phyloP scores from a whole-genome alignment of 768 basidiomycete genomes.

The Mrakia gelida region DNA sequence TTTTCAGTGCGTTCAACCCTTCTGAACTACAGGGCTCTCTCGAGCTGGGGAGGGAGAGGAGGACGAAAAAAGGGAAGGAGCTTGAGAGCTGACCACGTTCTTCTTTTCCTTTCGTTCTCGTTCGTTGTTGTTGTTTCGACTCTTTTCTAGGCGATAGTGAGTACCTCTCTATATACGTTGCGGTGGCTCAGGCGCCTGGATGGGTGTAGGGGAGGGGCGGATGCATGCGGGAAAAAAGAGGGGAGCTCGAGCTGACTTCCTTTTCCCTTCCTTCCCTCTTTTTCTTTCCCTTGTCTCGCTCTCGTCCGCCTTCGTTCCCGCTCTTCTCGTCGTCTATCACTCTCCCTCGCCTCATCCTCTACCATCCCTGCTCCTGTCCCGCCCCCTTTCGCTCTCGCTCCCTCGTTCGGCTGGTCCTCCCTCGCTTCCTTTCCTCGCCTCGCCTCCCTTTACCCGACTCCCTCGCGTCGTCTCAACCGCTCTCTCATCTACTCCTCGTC shows the following conservation, averaged over 20 bases:
- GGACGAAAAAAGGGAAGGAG: not conserved
- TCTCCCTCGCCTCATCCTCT: too few relatives aligned
- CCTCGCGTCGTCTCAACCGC: not conserved
- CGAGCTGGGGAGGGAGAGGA: not conserved
- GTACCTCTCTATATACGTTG: not conserved
- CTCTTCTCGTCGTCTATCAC: not conserved
- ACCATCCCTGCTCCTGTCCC: not conserved
- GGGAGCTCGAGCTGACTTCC: not conserved
- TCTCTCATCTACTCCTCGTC: not conserved
- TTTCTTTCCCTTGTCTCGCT: not conserved
- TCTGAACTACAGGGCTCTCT: not conserved
- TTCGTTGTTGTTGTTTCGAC: too few relatives aligned
- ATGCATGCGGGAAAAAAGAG: not conserved
- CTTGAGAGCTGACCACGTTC: not conserved
- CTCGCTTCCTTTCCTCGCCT: not conserved
- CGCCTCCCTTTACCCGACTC: not conserved
- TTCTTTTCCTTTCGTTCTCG: not conserved
- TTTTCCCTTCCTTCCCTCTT: not conserved
- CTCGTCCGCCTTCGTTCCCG: not conserved
- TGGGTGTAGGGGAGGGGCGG: not conserved
- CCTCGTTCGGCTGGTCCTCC: not conserved
- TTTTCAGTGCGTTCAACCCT: conserved; percentile 14
- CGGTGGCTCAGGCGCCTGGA: not conserved
- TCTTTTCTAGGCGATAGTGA: conserved; percentile 16
- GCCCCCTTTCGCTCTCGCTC: too few relatives aligned